phyloP scores from a whole-genome alignment of 257 asterid species.

The Solanum bukasovii region DNA sequence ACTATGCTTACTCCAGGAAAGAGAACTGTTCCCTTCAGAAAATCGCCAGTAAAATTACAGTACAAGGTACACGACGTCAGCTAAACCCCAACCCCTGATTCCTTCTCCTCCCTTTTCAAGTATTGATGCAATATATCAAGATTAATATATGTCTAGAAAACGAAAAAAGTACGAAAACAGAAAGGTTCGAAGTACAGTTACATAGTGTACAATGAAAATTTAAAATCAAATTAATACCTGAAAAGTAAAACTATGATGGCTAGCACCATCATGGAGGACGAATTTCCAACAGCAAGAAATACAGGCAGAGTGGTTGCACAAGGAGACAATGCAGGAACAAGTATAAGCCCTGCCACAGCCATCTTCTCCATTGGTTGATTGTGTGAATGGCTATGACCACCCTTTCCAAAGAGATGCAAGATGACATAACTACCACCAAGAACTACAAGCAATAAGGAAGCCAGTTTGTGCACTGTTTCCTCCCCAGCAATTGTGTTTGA shows the following conservation, averaged over 20 bases:
- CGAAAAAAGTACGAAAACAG: neutral
- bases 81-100: neutral
- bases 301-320: conserved; percentile 99
- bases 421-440: conserved; percentile 82
- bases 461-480: conserved; percentile 96
- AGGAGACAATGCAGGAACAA: conserved; percentile 93
- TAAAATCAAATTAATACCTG: conserved; percentile 38
- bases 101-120: neutral
- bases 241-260: conserved; percentile 84
- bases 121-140: neutral
- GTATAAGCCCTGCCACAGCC: conserved; percentile 98
- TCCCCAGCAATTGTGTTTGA: conserved; percentile 97
- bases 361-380: conserved; percentile 98
- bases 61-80: neutral
- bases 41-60: neutral
- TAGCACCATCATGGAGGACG: conserved; percentile 91
- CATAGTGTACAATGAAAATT: neutral
- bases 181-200: neutral
- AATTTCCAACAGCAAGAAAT: conserved; percentile 95
- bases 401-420: conserved; percentile 68
- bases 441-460: conserved; percentile 69
- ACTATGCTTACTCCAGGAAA: neutral
- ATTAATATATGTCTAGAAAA: neutral
- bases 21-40: neutral
- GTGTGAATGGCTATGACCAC: conserved; percentile 93